A percentile compares a stretch with the other conserved stretches of the same genome.
Evolutionary conservation across 495 filamentous ascomycete species (phyloP).

Genomic region (Aspergillus saccharolyticus): DNA sequence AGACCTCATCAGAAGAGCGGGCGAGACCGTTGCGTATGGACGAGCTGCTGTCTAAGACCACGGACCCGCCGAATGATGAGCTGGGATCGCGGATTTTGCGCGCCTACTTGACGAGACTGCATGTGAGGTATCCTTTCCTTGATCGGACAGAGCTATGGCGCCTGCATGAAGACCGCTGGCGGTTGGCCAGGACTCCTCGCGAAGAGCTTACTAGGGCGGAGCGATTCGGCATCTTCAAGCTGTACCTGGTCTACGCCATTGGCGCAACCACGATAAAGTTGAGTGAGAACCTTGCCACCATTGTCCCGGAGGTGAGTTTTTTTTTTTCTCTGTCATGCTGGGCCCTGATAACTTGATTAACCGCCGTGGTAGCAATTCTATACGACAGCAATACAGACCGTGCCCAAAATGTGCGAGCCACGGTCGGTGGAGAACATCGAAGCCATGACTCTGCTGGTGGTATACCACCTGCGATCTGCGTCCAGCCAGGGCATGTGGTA

Average conservation of each 20-base stretch:
- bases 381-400: conserved; percentile 45
- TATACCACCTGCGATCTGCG: conserved; percentile 48
- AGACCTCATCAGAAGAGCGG: conserved; percentile 9
- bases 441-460: conserved; percentile 50
- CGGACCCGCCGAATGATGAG: conserved; percentile 46
- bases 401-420: conserved; percentile 46
- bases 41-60: conserved; percentile 37
- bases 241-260: conserved; percentile 51
- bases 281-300: conserved; percentile 43
- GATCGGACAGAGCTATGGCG: conserved; percentile 41
- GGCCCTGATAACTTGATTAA: conserved; percentile 2
- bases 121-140: conserved; percentile 48
- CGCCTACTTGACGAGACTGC: conserved; percentile 42
- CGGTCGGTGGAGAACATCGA: conserved; percentile 50
- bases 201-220: conserved; percentile 37
- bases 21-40: conserved; percentile 30
- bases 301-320: conserved; percentile 38
- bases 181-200: conserved; percentile 35
- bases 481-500: conserved; percentile 54
- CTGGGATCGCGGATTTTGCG: conserved; percentile 43
- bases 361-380: conserved; percentile 36
- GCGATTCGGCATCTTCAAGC: conserved; percentile 46
- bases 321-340: too few relatives aligned
- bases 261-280: conserved; percentile 46
- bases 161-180: conserved; percentile 42